These are phyloP conservation scores for Silene vulgaris DNA, from an alignment of 179 eudicot genomes.

Conservation along the genomic window DNA sequence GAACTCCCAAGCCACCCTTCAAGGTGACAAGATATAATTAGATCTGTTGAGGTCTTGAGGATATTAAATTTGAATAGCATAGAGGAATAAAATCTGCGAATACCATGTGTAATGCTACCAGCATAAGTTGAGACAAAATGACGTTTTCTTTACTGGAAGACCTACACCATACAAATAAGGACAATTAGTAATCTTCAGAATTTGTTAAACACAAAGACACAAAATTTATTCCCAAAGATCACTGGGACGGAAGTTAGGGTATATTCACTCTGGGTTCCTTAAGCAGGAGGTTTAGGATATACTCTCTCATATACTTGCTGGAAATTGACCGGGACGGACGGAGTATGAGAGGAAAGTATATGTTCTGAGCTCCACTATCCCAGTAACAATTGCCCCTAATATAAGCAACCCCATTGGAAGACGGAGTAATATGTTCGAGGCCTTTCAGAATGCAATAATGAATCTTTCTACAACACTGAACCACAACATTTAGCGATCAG, in stretches of 20 bases:
- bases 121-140: slow-evolving; percentile 56
- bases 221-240: background rate
- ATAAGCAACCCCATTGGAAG: too few species aligned
- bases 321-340: too few species aligned
- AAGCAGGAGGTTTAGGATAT: background rate
- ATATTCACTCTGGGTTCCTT: background rate
- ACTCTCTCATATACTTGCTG: too few species aligned
- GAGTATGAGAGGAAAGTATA: too few species aligned
- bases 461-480: background rate
- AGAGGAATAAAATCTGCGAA: slow-evolving; percentile 14
- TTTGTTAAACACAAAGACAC: background rate
- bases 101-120: slow-evolving; percentile 84
- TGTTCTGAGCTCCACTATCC: background rate
- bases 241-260: background rate
- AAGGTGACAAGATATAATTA: slow-evolving; percentile 13
- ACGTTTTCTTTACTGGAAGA: slow-evolving; percentile 58
- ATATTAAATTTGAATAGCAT: background rate
- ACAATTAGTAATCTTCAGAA: background rate
- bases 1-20: slow-evolving; percentile 90
- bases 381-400: too few species aligned
- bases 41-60: background rate
- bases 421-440: background rate
- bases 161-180: slow-evolving; percentile 32
- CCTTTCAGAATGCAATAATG: background rate
- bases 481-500: background rate